Percentiles rank a stretch among this genome's conserved stretches.
Conservation (phyloP, 768 basidiomycete species). For the Amanita pseudoporphyria region DNA sequence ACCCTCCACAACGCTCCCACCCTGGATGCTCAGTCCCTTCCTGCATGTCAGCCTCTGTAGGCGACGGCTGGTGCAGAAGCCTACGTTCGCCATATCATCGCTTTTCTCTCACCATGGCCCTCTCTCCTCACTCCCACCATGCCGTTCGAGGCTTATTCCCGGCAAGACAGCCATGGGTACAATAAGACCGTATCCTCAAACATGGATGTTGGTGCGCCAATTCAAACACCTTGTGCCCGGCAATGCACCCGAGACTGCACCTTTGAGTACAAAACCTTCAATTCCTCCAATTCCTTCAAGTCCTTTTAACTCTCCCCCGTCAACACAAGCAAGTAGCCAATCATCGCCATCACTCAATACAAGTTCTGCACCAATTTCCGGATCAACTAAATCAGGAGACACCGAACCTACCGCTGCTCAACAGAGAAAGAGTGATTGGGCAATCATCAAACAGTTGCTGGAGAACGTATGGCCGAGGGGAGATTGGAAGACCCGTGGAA, state of each 20-base stretch:
- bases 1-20: background rate
- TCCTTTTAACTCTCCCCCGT: background rate
- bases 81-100: background rate
- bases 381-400: slow-evolving; percentile 1
- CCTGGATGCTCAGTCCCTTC: background rate
- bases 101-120: background rate
- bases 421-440: slow-evolving; percentile 77
- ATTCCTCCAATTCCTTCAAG: background rate
- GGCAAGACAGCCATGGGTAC: background rate
- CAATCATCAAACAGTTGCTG: slow-evolving; percentile 72
- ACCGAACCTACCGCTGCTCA: slow-evolving; percentile 26
- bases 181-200: background rate
- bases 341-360: background rate
- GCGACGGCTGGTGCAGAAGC: background rate
- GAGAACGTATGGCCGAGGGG: slow-evolving; percentile 88
- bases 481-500: slow-evolving; percentile 72
- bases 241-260: background rate
- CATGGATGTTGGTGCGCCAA: background rate
- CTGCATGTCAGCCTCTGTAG: background rate
- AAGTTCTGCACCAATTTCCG: background rate
- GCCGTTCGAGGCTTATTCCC: background rate
- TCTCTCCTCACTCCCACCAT: background rate
- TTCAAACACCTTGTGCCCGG: background rate
- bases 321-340: background rate
- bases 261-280: background rate